Evolutionary conservation across 2,329 filamentous ascomycete genomes (phyloP), one percentile per base, ranked within the genome.

Genomic region (Pseudocercospora fijiensis): DNA sequence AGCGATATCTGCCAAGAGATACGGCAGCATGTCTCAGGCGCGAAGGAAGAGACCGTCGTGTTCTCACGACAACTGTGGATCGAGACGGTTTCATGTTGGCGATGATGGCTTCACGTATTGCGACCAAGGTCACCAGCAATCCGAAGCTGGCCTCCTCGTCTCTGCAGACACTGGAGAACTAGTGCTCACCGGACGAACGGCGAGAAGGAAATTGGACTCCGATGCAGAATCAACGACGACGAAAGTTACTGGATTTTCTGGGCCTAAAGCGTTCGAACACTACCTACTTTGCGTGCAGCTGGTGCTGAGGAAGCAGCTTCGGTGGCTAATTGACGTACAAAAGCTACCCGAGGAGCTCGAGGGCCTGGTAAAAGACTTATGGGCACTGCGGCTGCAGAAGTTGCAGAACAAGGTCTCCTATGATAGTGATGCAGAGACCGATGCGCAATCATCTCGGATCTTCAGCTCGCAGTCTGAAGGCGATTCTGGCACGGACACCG

Each of bases 211-310:
- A 16, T 55, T 18, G 43, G 69, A 72, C 45, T 71, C 72, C 7
- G 72, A 74, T 58, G 73, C 63, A 13, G 73, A 74, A 47, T 72
- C 72, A 20, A 65, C 60, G 2, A 62, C 70, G 65, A 71, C 64
- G n/a, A 43, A 56, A 37, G 53, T 68, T 28, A 60, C 70, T 41
- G 83, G 77, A 62, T 81, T 82, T 70, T 80, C 76, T 5, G 93
- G 93, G 47, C 81, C 85, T 53, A 83, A 86, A 59, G 94, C 90
- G 13, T 86, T 88, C 67, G 86, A 90, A 67, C 84, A 97, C 24
- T 97, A 91, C 75, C 81, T 98, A 37, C 90, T 96, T 74, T 89
- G 87, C 67, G 85, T 96, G 64, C 94, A 98, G 77, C 81, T 96
- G 30, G 84, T 98, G 55, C 80, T 99, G 27, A 87, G 92, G 75